A percentile compares a stretch with the other conserved stretches of the same genome.
phyloP scores from a whole-genome alignment of 352 stramenopile species.

The Globisporangium acanthophoron region DNA sequence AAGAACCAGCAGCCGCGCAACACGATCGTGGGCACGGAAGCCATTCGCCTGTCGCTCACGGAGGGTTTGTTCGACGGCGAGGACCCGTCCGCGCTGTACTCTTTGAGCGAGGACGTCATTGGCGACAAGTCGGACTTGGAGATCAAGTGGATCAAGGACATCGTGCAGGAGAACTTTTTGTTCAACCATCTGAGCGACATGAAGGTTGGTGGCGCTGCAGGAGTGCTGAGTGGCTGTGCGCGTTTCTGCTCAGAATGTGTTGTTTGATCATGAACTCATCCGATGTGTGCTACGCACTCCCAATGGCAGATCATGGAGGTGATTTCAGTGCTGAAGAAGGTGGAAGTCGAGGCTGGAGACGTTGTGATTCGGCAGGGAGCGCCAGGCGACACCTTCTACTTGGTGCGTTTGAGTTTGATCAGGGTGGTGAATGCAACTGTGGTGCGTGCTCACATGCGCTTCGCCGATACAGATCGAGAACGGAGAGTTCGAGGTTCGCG shows the following conservation, averaged over 20 bases:
- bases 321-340: constrained; percentile 80
- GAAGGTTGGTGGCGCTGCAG: constrained; percentile 40
- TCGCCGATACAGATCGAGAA: constrained; percentile 42
- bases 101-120: constrained; percentile 20
- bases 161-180: constrained; percentile 89
- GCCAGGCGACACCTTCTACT: constrained; percentile 91
- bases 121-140: constrained; percentile 76
- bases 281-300: not conserved
- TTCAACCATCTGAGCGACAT: constrained; percentile 89
- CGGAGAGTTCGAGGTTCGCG: constrained; percentile 76
- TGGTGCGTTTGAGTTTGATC: constrained; percentile 40
- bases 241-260: not conserved
- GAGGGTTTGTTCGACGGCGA: constrained; percentile 32
- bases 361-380: constrained; percentile 91
- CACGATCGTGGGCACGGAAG: constrained; percentile 83
- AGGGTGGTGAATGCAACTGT: not conserved
- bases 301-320: constrained; percentile 66
- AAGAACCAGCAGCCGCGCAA: constrained; percentile 64
- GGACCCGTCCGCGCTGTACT: constrained; percentile 23
- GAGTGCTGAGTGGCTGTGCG: constrained; percentile 16
- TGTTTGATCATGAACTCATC: not conserved
- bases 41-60: constrained; percentile 72
- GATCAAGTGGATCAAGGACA: constrained; percentile 80
- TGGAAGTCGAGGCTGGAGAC: constrained; percentile 77
- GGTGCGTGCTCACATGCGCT: not conserved